A percentile compares a stretch with the other conserved stretches of the same genome.
Evolutionary conservation across 495 filamentous ascomycete species (phyloP).

Genomic region (Astrothelium macrocarpum): DNA sequence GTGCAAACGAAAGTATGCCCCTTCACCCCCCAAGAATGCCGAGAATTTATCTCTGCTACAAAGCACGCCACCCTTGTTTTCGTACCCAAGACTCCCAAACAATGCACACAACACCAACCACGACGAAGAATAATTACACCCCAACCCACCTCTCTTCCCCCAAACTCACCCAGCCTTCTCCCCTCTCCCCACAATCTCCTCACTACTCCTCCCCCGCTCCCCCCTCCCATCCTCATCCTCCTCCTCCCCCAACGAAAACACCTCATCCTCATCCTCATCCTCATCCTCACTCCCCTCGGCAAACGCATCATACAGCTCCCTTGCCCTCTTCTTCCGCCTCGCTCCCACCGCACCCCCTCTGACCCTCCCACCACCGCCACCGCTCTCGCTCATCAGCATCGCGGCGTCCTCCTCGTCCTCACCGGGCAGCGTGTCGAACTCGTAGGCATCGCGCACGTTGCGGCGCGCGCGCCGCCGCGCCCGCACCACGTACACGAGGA

Average conservation of each 20-base stretch:
- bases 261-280: no score
- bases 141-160: background rate
- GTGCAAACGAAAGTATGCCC: background rate
- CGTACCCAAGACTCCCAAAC: background rate
- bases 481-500: constrained; percentile 71
- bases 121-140: background rate
- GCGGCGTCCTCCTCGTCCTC: constrained; percentile 64
- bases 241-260: constrained; percentile 8
- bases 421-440: constrained; percentile 85
- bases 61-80: background rate
- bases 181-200: background rate
- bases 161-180: background rate
- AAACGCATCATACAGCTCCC: constrained; percentile 91
- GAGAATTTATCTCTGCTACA: background rate
- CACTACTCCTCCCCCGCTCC: background rate
- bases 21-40: background rate
- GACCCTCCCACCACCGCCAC: constrained; percentile 8
- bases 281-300: constrained; percentile 72
- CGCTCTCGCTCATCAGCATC: constrained; percentile 21
- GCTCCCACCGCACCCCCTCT: no score
- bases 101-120: no score
- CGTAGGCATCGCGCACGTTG: constrained; percentile 74
- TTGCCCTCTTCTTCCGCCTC: constrained; percentile 51
- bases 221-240: constrained; percentile 8
- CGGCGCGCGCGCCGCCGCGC: constrained; percentile 65